Conservation (phyloP, 1,139 yeast genomes). For the Pichia sp. region DNA sequence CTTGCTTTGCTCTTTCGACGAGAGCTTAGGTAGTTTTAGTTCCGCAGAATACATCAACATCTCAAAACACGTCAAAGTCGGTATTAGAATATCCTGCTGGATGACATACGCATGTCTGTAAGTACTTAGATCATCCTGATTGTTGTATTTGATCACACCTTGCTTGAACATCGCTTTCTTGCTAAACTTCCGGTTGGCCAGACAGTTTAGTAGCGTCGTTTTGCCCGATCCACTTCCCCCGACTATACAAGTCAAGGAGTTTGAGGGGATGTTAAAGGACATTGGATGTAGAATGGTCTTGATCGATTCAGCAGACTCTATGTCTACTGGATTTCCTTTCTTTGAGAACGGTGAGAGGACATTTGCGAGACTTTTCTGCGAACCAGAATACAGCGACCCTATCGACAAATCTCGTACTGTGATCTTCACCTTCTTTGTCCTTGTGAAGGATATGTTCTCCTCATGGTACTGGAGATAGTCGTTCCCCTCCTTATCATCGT, state of each 20-base stretch:
- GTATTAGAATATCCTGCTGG: slow-evolving; percentile 70
- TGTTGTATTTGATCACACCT: slow-evolving; percentile 37
- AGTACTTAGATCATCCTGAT: slow-evolving; percentile 29
- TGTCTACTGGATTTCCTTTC: slow-evolving; percentile 12
- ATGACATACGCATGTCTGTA: slow-evolving; percentile 65
- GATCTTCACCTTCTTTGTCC: slow-evolving; percentile 19
- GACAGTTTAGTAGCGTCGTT: slow-evolving; percentile 69
- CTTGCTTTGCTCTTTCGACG: slow-evolving; percentile 38
- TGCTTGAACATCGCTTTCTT: slow-evolving; percentile 24
- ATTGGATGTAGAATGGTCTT: slow-evolving; percentile 40
- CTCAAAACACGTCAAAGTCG: slow-evolving; percentile 68
- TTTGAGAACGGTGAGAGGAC: neutral
- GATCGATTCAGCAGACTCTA: slow-evolving; percentile 19
- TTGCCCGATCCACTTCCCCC: slow-evolving; percentile 90
- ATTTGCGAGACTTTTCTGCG: neutral
- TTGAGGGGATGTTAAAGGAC: slow-evolving; percentile 51
- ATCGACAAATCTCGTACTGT: slow-evolving; percentile 21
- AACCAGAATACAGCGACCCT: slow-evolving; percentile 10
- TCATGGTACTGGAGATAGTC: slow-evolving; percentile 5
- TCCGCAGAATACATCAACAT: slow-evolving; percentile 70
- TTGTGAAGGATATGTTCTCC: slow-evolving; percentile 21
- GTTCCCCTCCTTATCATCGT: neutral
- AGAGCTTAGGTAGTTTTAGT: slow-evolving; percentile 48
- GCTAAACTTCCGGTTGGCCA: slow-evolving; percentile 56
- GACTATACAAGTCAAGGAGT: slow-evolving; percentile 61